Conservation (phyloP, 2,329 filamentous ascomycete species). For the Cordyceps fumosorosea region DNA sequence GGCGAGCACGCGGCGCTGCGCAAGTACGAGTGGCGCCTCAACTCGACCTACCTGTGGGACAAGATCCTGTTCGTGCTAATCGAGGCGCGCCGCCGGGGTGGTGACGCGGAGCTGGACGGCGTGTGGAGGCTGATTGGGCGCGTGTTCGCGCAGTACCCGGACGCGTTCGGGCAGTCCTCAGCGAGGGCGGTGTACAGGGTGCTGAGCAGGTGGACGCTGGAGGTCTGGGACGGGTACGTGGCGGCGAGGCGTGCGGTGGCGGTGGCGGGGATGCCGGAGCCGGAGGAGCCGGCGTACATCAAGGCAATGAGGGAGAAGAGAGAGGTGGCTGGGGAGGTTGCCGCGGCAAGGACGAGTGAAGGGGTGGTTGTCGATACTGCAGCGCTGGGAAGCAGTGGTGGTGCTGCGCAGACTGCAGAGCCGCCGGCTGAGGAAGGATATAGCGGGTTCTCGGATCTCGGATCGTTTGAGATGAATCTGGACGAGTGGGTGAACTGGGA, state of each 20-base stretch:
- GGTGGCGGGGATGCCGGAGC: not conserved
- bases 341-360: not conserved
- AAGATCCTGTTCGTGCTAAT: constrained; percentile 25
- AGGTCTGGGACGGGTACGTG: constrained; percentile 14
- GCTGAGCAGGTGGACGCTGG: constrained; percentile 12
- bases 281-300: constrained; percentile 11
- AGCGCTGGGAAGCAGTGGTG: not conserved
- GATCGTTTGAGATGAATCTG: constrained; percentile 11
- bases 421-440: not conserved
- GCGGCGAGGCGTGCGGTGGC: not conserved
- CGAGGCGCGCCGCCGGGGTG: constrained; percentile 19
- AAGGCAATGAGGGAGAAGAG: not conserved
- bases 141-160: constrained; percentile 19
- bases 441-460: constrained; percentile 1
- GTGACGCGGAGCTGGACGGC: constrained; percentile 22
- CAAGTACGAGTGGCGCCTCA: constrained; percentile 23
- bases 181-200: constrained; percentile 19
- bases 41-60: constrained; percentile 25
- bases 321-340: not conserved
- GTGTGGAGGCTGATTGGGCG: constrained; percentile 21
- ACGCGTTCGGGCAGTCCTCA: constrained; percentile 17
- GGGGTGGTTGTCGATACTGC: not conserved
- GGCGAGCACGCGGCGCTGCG: constrained; percentile 17
- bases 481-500: constrained; percentile 16
- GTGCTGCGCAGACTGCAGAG: not conserved